Evolutionary conservation across 768 basidiomycete species (phyloP), one percentile per base, ranked within the genome.

Genomic region (Filobasidium floriforme): DNA sequence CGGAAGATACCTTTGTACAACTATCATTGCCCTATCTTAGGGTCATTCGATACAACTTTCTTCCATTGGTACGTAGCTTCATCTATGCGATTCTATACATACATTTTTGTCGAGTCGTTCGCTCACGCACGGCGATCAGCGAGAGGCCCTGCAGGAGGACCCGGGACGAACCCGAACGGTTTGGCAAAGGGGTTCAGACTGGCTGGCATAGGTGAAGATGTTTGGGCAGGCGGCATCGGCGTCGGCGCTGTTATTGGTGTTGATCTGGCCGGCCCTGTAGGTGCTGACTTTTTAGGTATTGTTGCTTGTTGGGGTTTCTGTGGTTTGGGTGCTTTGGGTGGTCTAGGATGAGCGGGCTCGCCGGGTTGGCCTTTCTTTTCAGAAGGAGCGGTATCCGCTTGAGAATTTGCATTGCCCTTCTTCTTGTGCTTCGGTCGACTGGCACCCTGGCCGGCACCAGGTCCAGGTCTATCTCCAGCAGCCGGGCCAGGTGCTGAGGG

Each of bases 161-260:
- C 46, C 5, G 46, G 46, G 18, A 49, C 46, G 46, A 49, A 49
- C 15, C 46, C 46, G 22, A 49, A 49, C 22, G 46, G 46, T 22
- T 49, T 49, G 12, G 46, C 46, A 49, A 49, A 49, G 5, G 46
- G 46, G 22, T 49, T 49, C 46, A 49, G 46, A 49, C 46, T 49
- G 22, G 46, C 46, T 15, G 46, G 46, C 15, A 49, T 6, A 14
- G 46, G 46, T 18, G 46, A 49, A 5, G 46, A 22, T 49, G 15
- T 49, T 6, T 18, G 15, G 5, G 46, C 15, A 18, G 46, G 46
- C 22, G 46, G 22, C 22, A 12, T 18, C 22, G 46, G 15, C 22
- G 46, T 18, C 22, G 46, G 15, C 22, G 46, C 15, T 49, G 46
- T 15, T 49, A 14, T 22, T 3, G 46, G 12, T 49, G 46, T 49